These are phyloP conservation scores for Saturnispora mendoncae DNA, from an alignment of 805 yeast genomes.

Conservation along the genomic window DNA sequence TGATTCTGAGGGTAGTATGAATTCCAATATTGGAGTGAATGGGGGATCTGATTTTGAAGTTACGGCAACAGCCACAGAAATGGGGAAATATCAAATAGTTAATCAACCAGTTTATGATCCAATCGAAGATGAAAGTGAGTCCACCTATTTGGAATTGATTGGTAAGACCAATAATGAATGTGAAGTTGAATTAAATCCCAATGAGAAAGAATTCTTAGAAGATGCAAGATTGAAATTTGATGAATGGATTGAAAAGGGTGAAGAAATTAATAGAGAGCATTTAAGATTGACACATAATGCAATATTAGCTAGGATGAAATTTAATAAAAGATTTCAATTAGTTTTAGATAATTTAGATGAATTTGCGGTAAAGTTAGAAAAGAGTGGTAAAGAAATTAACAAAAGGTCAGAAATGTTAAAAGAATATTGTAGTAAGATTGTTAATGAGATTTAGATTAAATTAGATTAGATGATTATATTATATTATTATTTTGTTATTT, in stretches of 20 bases:
- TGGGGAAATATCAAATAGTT: constrained; percentile 14
- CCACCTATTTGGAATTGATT: constrained; percentile 10
- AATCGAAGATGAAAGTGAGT: constrained; percentile 13
- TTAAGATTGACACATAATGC: constrained; percentile 28
- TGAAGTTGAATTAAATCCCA: constrained; percentile 8
- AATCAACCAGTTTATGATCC: constrained; percentile 14
- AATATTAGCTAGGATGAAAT: constrained; percentile 31
- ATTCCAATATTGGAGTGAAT: not conserved
- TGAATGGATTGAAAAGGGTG: constrained; percentile 33
- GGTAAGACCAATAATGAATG: constrained; percentile 6
- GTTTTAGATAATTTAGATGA: constrained; percentile 17
- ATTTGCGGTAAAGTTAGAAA: constrained; percentile 18
- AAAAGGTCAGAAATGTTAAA: constrained; percentile 33
- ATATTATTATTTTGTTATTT: not conserved
- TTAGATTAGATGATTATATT: not conserved
- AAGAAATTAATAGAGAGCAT: constrained; percentile 28
- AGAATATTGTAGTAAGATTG: constrained; percentile 35
- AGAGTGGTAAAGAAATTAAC: constrained; percentile 28
- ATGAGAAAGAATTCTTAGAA: constrained; percentile 16
- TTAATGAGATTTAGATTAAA: constrained; percentile 16
- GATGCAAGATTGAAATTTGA: constrained; percentile 15
- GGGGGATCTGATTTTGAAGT: not conserved
- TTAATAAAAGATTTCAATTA: constrained; percentile 30
- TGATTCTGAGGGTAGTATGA: not conserved
- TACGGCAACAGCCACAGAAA: not conserved